A percentile compares a stretch with the other conserved stretches of the same genome.
Conservation (phyloP, 495 filamentous ascomycete genomes). For the Copromyces sp. region DNA sequence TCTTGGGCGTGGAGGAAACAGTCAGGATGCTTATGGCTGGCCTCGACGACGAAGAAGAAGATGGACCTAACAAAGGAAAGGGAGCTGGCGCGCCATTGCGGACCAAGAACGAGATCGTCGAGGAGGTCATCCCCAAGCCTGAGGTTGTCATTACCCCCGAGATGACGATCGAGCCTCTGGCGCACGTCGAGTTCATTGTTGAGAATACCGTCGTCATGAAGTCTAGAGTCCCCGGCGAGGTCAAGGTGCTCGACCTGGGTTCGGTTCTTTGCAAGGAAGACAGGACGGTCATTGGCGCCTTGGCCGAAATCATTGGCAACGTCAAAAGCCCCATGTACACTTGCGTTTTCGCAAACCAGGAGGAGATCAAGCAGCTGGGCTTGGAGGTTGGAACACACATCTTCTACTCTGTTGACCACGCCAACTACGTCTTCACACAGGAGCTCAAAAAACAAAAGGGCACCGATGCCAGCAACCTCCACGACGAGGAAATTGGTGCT, state of each 20-base stretch:
- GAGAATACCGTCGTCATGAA: conserved; percentile 70
- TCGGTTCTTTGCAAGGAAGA: conserved; percentile 77
- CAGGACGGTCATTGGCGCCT: conserved; percentile 61
- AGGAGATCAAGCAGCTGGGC: conserved; percentile 56
- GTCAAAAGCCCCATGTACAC: conserved; percentile 77
- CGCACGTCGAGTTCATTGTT: conserved; percentile 60
- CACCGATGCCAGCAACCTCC: conserved; percentile 84
- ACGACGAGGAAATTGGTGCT: conserved; percentile 82
- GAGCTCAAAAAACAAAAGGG: conserved; percentile 65
- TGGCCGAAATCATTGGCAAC: conserved; percentile 71
- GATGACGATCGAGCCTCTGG: conserved; percentile 65
- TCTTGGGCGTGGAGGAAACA: conserved; percentile 67
- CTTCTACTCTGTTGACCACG: conserved; percentile 67
- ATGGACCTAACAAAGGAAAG: conserved; percentile 35
- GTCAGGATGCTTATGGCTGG: conserved; percentile 70
- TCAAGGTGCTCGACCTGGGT: conserved; percentile 69
- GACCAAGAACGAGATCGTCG: conserved; percentile 63
- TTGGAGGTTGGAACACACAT: conserved; percentile 53
- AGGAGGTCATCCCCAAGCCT: conserved; percentile 61
- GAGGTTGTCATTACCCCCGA: conserved; percentile 61
- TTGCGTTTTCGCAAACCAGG: conserved; percentile 53
- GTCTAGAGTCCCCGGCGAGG: conserved; percentile 67
- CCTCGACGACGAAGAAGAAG: conserved; percentile 58
- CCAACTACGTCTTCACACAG: conserved; percentile 75
- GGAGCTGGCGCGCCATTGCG: conserved; percentile 42